Evolutionary conservation across 495 filamentous ascomycete species (phyloP), one percentile per base, ranked within the genome.

Genomic region (Lasiosphaeriaceae sp.): DNA sequence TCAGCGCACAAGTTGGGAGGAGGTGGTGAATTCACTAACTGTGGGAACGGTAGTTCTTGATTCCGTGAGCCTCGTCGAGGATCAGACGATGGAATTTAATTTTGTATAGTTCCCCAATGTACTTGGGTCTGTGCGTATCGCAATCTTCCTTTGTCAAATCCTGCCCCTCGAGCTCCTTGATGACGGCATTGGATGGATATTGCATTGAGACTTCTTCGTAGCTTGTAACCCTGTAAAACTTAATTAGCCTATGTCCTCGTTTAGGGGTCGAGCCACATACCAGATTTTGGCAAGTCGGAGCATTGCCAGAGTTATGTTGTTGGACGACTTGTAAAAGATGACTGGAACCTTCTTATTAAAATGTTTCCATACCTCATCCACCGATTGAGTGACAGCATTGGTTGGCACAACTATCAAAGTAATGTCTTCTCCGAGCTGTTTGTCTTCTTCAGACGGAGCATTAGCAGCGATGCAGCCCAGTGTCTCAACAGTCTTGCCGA

Each of bases 401-500:
- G 88, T 78, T 2, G 86, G 86, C 3, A 80, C 76, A 8, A 89
- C 70, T 49, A 89, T 85, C 21, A 90, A 70, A 2, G 86, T 89
- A 5, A 73, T 69, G 0, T 24, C 23, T 6, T 50, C 43, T 12
- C 53, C 57, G 0, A 47, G 58, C 1, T 3, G n/a, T 11, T 24
- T 69, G 7, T 73, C 66, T 3, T 59, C 54, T 8, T 39, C 57
- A 0, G 57, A 57, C 11, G 74, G 66, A 0, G 76, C 64, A 58
- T 88, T 83, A 9, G 79, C 73, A 17, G 82, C 59, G 45, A 90
- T 83, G 19, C 86, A 68, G 2, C 83, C 80, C n/a, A 90, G 86
- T n/a, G 86, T 75, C 57, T 89, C 83, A n/a, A 90, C 77, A 2
- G 87, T 90, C 69, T 90, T 90, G 16, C 87, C 87, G 14, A 90